These are phyloP conservation scores for Hypoxylon sp. DNA, from an alignment of 2,329 filamentous ascomycete genomes.

Conservation along the genomic window DNA sequence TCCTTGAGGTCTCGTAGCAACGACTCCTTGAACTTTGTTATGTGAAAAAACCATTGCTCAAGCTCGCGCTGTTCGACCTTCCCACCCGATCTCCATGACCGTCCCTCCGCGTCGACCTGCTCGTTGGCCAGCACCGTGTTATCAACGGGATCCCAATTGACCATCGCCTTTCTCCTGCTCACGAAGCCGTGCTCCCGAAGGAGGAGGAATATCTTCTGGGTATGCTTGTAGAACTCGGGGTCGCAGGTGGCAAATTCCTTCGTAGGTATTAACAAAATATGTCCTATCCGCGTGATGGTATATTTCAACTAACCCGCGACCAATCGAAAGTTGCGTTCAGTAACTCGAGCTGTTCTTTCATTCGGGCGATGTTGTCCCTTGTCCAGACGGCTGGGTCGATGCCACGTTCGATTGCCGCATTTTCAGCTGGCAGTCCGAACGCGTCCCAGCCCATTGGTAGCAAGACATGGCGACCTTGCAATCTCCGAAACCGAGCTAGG, in stretches of 20 bases:
- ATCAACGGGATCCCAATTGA: slow-evolving; percentile 92
- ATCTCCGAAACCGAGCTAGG: slow-evolving; percentile 78
- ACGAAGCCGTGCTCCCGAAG: slow-evolving; percentile 80
- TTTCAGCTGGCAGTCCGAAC: slow-evolving; percentile 90
- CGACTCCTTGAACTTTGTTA: slow-evolving; percentile 80
- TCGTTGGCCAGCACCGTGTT: slow-evolving; percentile 92
- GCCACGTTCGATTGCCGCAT: slow-evolving; percentile 86
- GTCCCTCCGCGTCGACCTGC: slow-evolving; percentile 87
- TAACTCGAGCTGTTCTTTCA: slow-evolving; percentile 82
- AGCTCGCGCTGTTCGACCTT: slow-evolving; percentile 82
- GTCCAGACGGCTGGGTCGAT: slow-evolving; percentile 85
- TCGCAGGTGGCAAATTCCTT: slow-evolving; percentile 88
- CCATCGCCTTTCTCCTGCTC: slow-evolving; percentile 84
- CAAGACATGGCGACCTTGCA: slow-evolving; percentile 80
- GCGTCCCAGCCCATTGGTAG: slow-evolving; percentile 97
- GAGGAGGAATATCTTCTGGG: slow-evolving; percentile 84
- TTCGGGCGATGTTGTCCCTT: slow-evolving; percentile 79
- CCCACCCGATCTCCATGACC: slow-evolving; percentile 88
- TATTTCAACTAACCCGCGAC: slow-evolving; percentile 72
- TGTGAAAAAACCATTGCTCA: slow-evolving; percentile 91
- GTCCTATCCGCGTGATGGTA: slow-evolving; percentile 20
- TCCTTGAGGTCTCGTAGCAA: slow-evolving; percentile 77
- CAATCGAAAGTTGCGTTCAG: slow-evolving; percentile 91
- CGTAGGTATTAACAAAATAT: slow-evolving; percentile 25
- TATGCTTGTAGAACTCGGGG: slow-evolving; percentile 89